Base-by-base conservation (phyloP, 2,329 filamentous ascomycete genomes). In the Coniochaeta ligniaria region DNA sequence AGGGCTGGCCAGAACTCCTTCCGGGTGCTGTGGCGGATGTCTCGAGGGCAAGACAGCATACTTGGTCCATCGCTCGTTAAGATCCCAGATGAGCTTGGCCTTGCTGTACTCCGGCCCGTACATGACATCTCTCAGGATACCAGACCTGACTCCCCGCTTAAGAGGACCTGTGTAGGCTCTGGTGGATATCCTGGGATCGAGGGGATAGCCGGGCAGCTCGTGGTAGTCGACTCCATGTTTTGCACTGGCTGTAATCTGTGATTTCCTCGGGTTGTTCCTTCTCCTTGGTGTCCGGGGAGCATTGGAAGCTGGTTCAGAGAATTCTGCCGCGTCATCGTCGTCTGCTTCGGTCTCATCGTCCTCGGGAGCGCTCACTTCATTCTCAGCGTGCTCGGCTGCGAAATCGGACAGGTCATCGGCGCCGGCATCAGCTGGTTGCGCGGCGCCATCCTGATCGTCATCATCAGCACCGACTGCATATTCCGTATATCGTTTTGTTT, bases 1-100 rank as follows among this genome's bases (percentile, higher is more conserved):
- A 8, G 76, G 73, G 24, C 72, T 76, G 33, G 67, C 69, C 45
- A 74, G 67, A 43, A 75, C 69, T 8, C 70, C 68, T 6, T 66
- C 63, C 5, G 59, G 43, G 52, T 64, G 26, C 6, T 66, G 66
- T 2, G 68, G 64, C 7, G 67, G 63, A n/a, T 67, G 56, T 61
- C 70, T 73, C 1, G 73, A 71, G 24, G 78, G 78, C 54, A 80
- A 65, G 9, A 78, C 72, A 3, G 73, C 72, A 66, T 72, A 76
- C 52, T 69, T 65, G 28, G 69, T 68, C 76, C 77, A 80, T n/a
- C 74, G 75, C 55, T 73, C 71, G 33, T 78, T 66, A 66, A 79
- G 67, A 31, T 68, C 70, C 66, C 74, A 72, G 28, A 73, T 69
- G 54, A 72, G 69, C 41, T 66, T 70, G 60, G 79, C 67, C 8